Evolutionary conservation across 257 asterid genomes (phyloP).

Genomic region (Solanum chilense): DNA sequence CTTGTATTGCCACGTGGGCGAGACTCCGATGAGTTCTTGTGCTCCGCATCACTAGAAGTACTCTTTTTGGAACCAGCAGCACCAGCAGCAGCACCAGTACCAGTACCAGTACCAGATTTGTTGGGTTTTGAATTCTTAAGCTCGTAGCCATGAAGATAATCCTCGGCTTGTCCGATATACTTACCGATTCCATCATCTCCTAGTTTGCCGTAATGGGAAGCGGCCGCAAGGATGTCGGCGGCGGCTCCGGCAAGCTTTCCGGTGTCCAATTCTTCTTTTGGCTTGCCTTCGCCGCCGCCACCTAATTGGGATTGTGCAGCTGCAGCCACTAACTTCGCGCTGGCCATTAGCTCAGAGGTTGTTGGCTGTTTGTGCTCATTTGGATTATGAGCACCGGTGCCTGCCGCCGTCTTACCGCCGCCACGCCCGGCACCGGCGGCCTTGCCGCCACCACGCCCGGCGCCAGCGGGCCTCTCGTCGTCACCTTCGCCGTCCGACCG

Average conservation of each 20-base stretch:
- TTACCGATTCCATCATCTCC: constrained; percentile 18
- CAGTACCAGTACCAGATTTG: background rate
- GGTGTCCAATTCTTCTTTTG: constrained; percentile 11
- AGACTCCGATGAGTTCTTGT: background rate
- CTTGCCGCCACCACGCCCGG: background rate
- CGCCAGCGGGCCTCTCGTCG: background rate
- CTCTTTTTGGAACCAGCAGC: background rate
- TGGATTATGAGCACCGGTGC: background rate
- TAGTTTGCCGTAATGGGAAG: constrained; percentile 22
- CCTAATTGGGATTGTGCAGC: constrained; percentile 7
- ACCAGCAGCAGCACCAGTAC: background rate
- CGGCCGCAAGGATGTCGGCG: constrained; percentile 18
- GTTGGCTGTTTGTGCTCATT: background rate
- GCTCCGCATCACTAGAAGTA: background rate
- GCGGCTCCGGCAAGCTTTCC: constrained; percentile 26
- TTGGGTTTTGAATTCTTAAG: background rate
- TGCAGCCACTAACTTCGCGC: constrained; percentile 21
- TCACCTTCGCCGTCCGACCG: background rate
- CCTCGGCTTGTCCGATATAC: constrained; percentile 16
- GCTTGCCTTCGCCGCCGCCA: background rate
- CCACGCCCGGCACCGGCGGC: background rate
- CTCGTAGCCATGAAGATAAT: constrained; percentile 18
- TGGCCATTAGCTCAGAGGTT: constrained; percentile 17
- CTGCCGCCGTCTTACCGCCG: background rate
- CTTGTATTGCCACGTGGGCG: background rate